Base-by-base conservation (phyloP, 345 rosid genomes). In the Pistacia integerrima region DNA sequence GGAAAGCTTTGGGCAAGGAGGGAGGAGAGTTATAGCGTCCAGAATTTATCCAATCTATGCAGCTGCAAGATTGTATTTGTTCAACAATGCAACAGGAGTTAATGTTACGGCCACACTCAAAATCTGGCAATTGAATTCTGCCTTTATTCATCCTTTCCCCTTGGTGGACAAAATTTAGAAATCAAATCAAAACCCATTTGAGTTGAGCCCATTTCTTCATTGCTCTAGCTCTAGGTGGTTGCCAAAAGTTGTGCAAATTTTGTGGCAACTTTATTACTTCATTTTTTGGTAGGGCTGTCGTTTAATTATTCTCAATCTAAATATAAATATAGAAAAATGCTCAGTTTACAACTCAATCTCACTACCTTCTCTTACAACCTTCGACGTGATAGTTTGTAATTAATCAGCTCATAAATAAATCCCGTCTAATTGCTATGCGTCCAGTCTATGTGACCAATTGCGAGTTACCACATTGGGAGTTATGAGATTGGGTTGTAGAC, bases 11-110 rank as follows among this genome's bases (percentile, higher is more conserved):
- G 97, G 75, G 0, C 98, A 90, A 82, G 93, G 97, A 77, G 99
- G 99, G 35, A 84, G 98, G 77, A 89, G 83, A 54, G 93, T 90
- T 10, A 92, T 92, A 36, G 83, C 98, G 1, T 92, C 99, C 7
- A 87, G 99, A 65, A 80, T 96, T 5, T 96, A 93, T 73, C 99
- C 97, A 20, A 92, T 93, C 16, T 90, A 92, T 44, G 94, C 97
- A 74, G 90, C 86, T 5, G 91, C 98, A 3, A 86, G 76, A 73
- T 66, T 96, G 12, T 93, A 88, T 84, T 72, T 96, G 76, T 96
- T 96, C 84, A 96, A 96, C 86, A 91, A 92, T 51, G 99, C 98
- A 18, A 89, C 90, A 1, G 87, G 84, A 36, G 89, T 94, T 2
- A 91, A 87, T 57, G 81, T 96, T 18, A 96, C 83, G 64, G 97